Percentiles rank a stretch among this genome's conserved stretches.
Evolutionary conservation across 2,329 filamentous ascomycete genomes (phyloP).

Genomic region (Colletotrichum tamarilloi): DNA sequence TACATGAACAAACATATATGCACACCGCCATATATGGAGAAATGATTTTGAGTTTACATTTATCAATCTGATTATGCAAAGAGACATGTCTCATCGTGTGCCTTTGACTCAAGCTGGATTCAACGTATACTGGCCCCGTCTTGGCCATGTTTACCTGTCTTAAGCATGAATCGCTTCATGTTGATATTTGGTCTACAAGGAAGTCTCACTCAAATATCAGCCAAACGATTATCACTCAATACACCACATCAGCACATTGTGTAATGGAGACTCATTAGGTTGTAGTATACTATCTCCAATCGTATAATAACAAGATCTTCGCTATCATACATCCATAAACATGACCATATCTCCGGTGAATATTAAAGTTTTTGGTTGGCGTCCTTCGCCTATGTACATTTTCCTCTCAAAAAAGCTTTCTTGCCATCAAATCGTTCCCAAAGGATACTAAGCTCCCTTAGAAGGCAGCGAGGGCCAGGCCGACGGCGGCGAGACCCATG

Average conservation of each 20-base stretch:
- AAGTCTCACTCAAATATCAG: too few relatives aligned
- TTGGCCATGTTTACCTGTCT: too few relatives aligned
- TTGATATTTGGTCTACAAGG: too few relatives aligned
- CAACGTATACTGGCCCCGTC: too few relatives aligned
- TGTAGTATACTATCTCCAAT: conserved; percentile 11
- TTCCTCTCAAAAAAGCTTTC: background rate
- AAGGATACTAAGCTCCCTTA: background rate
- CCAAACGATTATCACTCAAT: too few relatives aligned
- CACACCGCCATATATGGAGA: background rate
- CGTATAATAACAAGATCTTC: conserved; percentile 14
- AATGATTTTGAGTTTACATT: background rate
- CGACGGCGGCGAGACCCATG: conserved; percentile 2
- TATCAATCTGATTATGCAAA: background rate
- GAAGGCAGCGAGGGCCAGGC: conserved; percentile 21
- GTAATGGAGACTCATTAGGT: conserved; percentile 14
- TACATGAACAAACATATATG: background rate
- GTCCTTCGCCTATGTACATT: conserved; percentile 14
- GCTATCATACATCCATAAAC: conserved; percentile 26
- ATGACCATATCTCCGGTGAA: background rate
- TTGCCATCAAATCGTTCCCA: background rate
- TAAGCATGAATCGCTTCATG: too few relatives aligned
- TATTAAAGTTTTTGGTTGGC: background rate
- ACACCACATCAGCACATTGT: background rate
- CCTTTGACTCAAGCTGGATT: too few relatives aligned
- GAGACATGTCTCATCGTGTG: too few relatives aligned